Conservation (phyloP, 163 green algal genomes). For the Trebouxiophyceae sp. region DNA sequence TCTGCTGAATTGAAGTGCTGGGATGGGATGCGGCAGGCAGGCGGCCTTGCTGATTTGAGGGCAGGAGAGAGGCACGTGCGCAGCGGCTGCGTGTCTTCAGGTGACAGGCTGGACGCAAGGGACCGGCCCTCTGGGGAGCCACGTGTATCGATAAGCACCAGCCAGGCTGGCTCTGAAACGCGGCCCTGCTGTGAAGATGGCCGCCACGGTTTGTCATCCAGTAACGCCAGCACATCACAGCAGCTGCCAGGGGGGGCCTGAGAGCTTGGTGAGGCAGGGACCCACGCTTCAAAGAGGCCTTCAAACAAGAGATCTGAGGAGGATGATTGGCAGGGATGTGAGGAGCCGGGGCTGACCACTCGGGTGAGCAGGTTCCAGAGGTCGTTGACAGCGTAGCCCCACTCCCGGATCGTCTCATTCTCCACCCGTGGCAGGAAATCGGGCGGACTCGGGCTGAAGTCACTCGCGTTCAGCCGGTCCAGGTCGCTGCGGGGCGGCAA, state of each 20-base stretch:
- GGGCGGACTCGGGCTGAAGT: slow-evolving; percentile 5
- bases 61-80: too few relatives aligned
- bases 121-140: too few relatives aligned
- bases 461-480: slow-evolving; percentile 1
- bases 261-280: neutral
- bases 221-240: too few relatives aligned
- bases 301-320: too few relatives aligned
- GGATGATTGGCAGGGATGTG: neutral
- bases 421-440: slow-evolving; percentile 26
- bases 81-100: too few relatives aligned
- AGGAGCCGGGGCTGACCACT: neutral
- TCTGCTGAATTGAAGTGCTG: neutral
- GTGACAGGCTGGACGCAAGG: too few relatives aligned
- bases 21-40: neutral
- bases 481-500: slow-evolving; percentile 15
- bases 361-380: slow-evolving; percentile 23
- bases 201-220: too few relatives aligned
- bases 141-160: too few relatives aligned
- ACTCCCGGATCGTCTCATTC: slow-evolving; percentile 6
- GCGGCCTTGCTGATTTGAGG: neutral
- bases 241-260: neutral
- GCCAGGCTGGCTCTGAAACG: too few relatives aligned
- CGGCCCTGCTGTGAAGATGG: too few relatives aligned
- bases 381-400: slow-evolving; percentile 16
- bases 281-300: neutral